Base-by-base conservation (phyloP, 2,329 filamentous ascomycete species). In the Fusarium longipes region DNA sequence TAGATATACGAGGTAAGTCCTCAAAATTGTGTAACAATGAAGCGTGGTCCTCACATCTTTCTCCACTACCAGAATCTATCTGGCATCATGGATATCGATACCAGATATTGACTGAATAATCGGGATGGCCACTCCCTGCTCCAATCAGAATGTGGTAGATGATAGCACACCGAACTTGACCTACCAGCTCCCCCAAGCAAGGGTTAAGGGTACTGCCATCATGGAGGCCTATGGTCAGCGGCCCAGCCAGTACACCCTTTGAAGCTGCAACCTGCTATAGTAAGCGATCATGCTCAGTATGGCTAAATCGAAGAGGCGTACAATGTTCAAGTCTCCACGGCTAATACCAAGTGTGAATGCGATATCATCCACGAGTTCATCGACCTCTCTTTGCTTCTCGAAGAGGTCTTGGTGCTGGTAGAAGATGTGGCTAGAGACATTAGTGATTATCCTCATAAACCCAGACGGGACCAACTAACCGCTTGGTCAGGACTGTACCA, bases 401-500 rank as follows among this genome's bases (percentile, higher is more conserved):
- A 96, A 96, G 0, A 96, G 80, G 11, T 88, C 84, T 6, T 89
- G 87, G 68, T 93, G 85, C 70, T 92, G 88, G 74, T 96, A 96
- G 76, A 90, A 96, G 6, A 96, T 88, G 72, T 92, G 91, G 63
- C 92, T 95, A 4, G 20, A 24, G 10, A 17, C n/a, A 40, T 59
- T 30, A 58, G 60, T 38, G 25, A 40, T 20, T 40, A 27, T 18
- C n/a, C 9, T 33, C 14, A 20, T 24, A 6, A 18, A 53, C 20
- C 22, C n/a, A 7, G 6, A 9, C 11, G 6, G 6, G 33, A 30
- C 45, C 24, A n/a, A 70, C 77, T 40, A 49, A 89, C 88, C 88
- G 86, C 76, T 91, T 91, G 4, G 88, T 90, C 20, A 88, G 80
- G 4, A 87, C 70, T 10, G 78, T 82, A 2, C 84, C 86, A 1